Evolutionary conservation across 305 asterid genomes (phyloP).

Genomic region (Fraxinus xanthoxyloides): DNA sequence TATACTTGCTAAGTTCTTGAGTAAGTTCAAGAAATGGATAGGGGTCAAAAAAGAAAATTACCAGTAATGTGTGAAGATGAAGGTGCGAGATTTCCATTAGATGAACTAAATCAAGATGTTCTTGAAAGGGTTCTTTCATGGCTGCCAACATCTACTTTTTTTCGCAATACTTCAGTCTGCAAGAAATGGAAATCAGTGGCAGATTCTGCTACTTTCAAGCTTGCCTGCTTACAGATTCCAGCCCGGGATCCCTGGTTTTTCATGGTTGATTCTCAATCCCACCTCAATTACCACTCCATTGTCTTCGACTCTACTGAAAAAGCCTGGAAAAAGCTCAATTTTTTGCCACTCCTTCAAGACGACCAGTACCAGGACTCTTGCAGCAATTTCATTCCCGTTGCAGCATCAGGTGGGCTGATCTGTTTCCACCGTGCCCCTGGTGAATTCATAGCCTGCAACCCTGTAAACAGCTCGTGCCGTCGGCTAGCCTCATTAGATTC

Average conservation of each 20-base stretch:
- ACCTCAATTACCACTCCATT: conserved; percentile 18
- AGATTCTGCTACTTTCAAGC: conserved; percentile 53
- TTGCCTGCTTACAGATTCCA: conserved; percentile 59
- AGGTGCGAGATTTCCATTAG: conserved; percentile 34
- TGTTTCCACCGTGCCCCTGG: conserved; percentile 40
- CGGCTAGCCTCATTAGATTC: conserved; percentile 22
- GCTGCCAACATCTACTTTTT: conserved; percentile 68
- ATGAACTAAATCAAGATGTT: conserved; percentile 77
- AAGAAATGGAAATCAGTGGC: conserved; percentile 75
- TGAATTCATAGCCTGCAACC: conserved; percentile 50
- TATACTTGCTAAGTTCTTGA: not conserved
- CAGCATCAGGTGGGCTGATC: conserved; percentile 74
- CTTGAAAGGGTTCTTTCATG: conserved; percentile 76
- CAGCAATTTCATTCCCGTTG: conserved; percentile 53
- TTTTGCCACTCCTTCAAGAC: conserved; percentile 18
- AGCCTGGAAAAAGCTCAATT: conserved; percentile 53
- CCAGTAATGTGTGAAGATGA: conserved; percentile 11
- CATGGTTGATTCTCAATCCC: conserved; percentile 57
- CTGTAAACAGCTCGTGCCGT: conserved; percentile 42
- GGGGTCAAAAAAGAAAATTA: conserved; percentile 44
- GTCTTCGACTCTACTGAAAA: conserved; percentile 57
- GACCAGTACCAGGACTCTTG: conserved; percentile 8
- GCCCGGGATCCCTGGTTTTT: conserved; percentile 65
- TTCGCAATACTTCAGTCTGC: conserved; percentile 58
- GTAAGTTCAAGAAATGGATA: conserved; percentile 31